Evolutionary conservation across 805 yeast species (phyloP).

Genomic region (Candida sithepensis): DNA sequence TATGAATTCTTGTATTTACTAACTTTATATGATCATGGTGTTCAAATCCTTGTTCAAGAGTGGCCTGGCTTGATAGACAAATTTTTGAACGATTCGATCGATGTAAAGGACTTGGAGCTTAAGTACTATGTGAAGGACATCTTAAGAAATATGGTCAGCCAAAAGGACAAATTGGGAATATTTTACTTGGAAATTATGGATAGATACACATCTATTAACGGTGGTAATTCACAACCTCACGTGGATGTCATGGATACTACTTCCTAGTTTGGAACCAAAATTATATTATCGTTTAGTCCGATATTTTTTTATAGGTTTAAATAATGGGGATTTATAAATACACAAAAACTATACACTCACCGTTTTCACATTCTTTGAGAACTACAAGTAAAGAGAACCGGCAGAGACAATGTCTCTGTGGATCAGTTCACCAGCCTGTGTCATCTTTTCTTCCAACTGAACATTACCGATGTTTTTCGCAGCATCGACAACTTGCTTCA

Average conservation of each 20-base stretch:
- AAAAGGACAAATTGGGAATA: background rate
- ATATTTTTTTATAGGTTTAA: background rate
- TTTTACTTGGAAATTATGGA: background rate
- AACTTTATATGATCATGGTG: conserved; percentile 13
- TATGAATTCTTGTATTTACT: background rate
- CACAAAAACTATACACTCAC: background rate
- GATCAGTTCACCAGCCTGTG: conserved; percentile 73
- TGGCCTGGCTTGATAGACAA: background rate
- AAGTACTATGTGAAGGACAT: background rate
- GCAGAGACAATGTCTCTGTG: conserved; percentile 97
- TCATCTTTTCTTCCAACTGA: conserved; percentile 85
- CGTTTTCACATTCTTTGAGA: background rate
- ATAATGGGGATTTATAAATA: background rate
- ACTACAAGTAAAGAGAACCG: conserved; percentile 76
- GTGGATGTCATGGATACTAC: conserved; percentile 22
- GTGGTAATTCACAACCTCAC: conserved; percentile 3
- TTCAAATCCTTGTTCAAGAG: background rate
- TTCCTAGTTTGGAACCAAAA: conserved; percentile 1
- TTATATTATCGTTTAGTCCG: no score
- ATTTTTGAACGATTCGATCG: background rate
- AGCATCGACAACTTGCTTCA: conserved; percentile 85
- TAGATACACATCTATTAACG: background rate
- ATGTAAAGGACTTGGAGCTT: background rate
- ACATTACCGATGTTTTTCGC: conserved; percentile 93
- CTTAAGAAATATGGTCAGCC: background rate